phyloP scores from a whole-genome alignment of 2,329 filamentous ascomycete genomes.

The Claviceps spartinae region DNA sequence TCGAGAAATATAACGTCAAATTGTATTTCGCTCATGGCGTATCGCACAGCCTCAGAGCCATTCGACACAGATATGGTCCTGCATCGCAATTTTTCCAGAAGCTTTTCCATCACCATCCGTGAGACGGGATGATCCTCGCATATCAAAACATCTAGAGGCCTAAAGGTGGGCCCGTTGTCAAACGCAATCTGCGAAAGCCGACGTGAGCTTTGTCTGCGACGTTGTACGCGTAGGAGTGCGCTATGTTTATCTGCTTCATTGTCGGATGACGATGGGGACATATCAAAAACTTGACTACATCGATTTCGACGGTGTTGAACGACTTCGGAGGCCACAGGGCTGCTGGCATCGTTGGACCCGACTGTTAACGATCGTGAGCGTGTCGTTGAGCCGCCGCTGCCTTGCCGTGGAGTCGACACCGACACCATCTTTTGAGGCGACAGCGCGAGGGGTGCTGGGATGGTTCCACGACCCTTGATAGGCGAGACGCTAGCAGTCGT shows the following conservation, averaged over 20 bases:
- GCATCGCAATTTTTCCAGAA: conserved; percentile 88
- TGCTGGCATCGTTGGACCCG: conserved; percentile 87
- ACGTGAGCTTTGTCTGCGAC: conserved; percentile 88
- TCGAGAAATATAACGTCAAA: conserved; percentile 99
- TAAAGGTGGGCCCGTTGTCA: conserved; percentile 71
- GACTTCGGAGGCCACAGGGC: conserved; percentile 54
- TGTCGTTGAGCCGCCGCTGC: conserved; percentile 45
- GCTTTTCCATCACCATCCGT: conserved; percentile 94
- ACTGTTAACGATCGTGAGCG: conserved; percentile 82
- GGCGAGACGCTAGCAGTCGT: conserved; percentile 42
- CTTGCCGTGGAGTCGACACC: conserved; percentile 45
- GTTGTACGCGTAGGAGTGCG: conserved; percentile 79
- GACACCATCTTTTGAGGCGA: conserved; percentile 51
- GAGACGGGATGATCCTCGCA: conserved; percentile 97
- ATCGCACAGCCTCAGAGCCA: conserved; percentile 82
- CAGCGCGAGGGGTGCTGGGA: conserved; percentile 34
- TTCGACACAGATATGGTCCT: conserved; percentile 85
- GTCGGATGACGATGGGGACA: conserved; percentile 94
- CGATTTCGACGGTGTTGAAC: conserved; percentile 75
- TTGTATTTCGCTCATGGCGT: conserved; percentile 92
- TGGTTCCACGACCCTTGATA: conserved; percentile 39
- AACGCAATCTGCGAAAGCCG: conserved; percentile 84
- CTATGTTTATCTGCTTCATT: conserved; percentile 91
- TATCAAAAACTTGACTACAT: conserved; percentile 86
- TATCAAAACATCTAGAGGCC: conserved; percentile 85